Evolutionary conservation across 805 yeast genomes (phyloP), one percentile per base, ranked within the genome.

Genomic region (Metschnikowia arizonensis): DNA sequence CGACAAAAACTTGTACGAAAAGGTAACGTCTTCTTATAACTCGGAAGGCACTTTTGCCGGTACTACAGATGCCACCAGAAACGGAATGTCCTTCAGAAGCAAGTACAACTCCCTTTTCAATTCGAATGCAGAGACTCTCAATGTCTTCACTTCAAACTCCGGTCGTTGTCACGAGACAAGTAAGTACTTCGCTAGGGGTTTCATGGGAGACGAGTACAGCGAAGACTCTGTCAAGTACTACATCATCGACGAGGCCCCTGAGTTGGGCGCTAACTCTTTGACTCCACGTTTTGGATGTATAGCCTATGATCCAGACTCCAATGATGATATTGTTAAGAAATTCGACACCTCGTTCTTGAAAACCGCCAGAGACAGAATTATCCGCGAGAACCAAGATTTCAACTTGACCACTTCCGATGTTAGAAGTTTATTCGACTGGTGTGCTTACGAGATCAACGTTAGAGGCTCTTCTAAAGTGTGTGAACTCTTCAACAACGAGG

Each of bases 401-500:
- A 66, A 78, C 52, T 52, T 85, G 44, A 73, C 81, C 3, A 57
- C 69, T 2, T 56, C 61, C 30, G 91, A 87, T 55, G 76, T 81
- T 21, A 63, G 60, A 34, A 63, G 62, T 19, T 56, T 86, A 50
- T 81, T 83, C 55, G 68, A 72, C 10, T 74, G 81, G 65, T 86
- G 95, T 65, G 89, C 87, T 3, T 87, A 73, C 59, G 95, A 87
- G 63, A 64, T 85, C 36, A 85, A 85, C 45, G 85, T 79, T 8
- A 72, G 71, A 46, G 95, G 93, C 8, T 60, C 64, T 44, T 83
- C 93, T 12, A 73, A 74, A 28, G 79, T 85, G 50, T 86, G 95
- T 63, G 72, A 73, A 31, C 70, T 83, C 26, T 81, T 87, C 65
- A 82, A 88, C 33, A 74, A 74, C 53, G 81, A 81, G 19, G 91